These are phyloP conservation scores for Corymbia maculata DNA, from an alignment of 345 rosid genomes.

Conservation along the genomic window DNA sequence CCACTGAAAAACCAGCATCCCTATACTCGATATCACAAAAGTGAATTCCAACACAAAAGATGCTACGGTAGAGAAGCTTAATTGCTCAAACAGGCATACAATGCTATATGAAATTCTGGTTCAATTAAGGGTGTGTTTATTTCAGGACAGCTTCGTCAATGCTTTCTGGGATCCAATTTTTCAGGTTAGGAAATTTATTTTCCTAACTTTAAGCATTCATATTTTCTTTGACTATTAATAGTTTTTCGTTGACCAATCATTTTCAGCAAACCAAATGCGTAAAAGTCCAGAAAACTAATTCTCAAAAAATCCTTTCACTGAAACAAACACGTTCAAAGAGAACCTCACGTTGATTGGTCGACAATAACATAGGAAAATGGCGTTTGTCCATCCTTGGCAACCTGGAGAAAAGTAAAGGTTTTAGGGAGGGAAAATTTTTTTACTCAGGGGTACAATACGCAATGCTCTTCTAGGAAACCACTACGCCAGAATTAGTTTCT, in stretches of 20 bases:
- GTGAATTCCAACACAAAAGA: neutral
- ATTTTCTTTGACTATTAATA: accelerated
- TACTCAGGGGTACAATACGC: neutral
- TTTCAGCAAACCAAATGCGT: neutral
- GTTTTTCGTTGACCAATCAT: neutral
- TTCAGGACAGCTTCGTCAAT: neutral
- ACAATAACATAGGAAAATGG: conserved; percentile 81
- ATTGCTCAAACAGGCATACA: neutral
- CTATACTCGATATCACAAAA: neutral
- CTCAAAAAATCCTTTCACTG: neutral
- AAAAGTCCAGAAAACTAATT: neutral
- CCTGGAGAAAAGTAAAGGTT: conserved; percentile 26
- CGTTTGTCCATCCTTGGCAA: conserved; percentile 64
- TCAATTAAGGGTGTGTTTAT: neutral
- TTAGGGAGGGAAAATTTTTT: neutral
- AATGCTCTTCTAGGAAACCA: neutral
- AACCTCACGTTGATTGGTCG: conserved; percentile 67
- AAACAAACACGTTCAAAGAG: neutral
- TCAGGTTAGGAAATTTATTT: neutral
- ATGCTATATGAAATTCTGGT: neutral
- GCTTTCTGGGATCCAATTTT: neutral
- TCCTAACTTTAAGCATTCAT: neutral
- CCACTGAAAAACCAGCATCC: neutral
- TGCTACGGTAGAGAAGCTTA: neutral
- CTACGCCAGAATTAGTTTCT: neutral